Conservation (phyloP, 345 rosid species). For the Balakata baccata region DNA sequence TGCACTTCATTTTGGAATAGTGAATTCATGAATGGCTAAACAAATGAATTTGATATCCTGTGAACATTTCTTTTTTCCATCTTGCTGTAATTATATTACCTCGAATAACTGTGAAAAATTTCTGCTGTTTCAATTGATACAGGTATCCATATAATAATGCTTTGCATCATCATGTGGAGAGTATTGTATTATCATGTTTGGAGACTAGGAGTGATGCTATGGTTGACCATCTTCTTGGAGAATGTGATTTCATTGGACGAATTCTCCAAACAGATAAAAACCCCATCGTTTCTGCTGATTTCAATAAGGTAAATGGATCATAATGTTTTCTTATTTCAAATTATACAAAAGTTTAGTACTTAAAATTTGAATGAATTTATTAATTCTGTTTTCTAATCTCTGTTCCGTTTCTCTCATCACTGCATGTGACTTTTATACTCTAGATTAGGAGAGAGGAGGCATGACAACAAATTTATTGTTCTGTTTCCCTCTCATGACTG, state of each 20-base stretch:
- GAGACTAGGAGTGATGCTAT: constrained; percentile 60
- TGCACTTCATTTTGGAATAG: constrained; percentile 14
- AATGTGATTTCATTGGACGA: constrained; percentile 73
- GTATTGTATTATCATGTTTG: constrained; percentile 73
- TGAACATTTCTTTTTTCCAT: not conserved
- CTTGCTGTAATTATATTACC: constrained; percentile 4
- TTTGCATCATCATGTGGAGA: constrained; percentile 93
- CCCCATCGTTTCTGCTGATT: constrained; percentile 51
- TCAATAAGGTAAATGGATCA: constrained; percentile 39
- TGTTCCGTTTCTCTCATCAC: not conserved
- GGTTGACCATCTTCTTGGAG: constrained; percentile 70
- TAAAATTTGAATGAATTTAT: not conserved
- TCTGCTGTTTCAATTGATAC: constrained; percentile 29
- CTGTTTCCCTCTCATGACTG: too few species aligned
- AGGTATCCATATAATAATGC: constrained; percentile 97
- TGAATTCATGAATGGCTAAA: constrained; percentile 3
- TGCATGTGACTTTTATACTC: not conserved
- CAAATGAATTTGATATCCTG: not conserved
- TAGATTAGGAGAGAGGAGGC: not conserved
- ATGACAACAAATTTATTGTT: too few species aligned
- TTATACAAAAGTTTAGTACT: not conserved
- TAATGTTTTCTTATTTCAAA: not conserved
- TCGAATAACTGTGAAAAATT: not conserved
- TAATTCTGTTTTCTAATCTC: not conserved
- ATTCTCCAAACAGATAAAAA: constrained; percentile 69